Conservation (phyloP, 2,329 filamentous ascomycete species). For the Botryotinia narcissicola region DNA sequence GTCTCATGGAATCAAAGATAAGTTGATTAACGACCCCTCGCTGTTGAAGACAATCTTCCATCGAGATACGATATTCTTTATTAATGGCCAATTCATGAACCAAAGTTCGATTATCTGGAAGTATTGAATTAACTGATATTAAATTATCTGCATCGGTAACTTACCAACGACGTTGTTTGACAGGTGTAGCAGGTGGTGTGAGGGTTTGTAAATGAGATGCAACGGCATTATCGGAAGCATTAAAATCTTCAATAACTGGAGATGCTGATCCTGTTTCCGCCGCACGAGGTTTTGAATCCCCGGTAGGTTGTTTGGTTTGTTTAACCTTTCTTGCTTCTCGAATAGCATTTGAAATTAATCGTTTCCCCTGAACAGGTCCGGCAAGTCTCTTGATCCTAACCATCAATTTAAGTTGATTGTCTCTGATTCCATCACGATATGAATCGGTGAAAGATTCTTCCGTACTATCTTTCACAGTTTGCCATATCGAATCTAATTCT, state of each 20-base stretch:
- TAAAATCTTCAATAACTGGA: constrained; percentile 43
- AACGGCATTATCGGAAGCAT: constrained; percentile 43
- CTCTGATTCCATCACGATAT: constrained; percentile 76
- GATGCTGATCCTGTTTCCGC: constrained; percentile 41
- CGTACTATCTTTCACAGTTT: constrained; percentile 76
- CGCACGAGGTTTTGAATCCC: constrained; percentile 68
- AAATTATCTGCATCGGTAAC: constrained; percentile 35
- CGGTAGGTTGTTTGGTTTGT: constrained; percentile 62
- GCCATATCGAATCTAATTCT: constrained; percentile 78
- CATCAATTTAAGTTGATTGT: constrained; percentile 77
- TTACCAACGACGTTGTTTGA: constrained; percentile 25
- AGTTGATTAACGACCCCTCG: constrained; percentile 58
- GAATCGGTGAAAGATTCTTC: constrained; percentile 70
- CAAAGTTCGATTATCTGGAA: constrained; percentile 71
- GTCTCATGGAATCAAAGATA: constrained; percentile 58
- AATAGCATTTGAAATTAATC: constrained; percentile 72
- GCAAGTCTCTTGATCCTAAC: constrained; percentile 77
- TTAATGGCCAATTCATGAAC: constrained; percentile 80
- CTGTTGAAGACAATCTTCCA: constrained; percentile 55
- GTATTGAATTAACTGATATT: constrained; percentile 44
- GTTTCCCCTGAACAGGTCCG: constrained; percentile 67
- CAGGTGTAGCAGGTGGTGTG: constrained; percentile 54
- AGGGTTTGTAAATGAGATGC: constrained; percentile 48
- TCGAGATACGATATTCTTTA: constrained; percentile 70
- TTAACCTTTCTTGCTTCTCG: constrained; percentile 65